phyloP scores from a whole-genome alignment of 345 rosid species.

The Pseudoturritis turrita region DNA sequence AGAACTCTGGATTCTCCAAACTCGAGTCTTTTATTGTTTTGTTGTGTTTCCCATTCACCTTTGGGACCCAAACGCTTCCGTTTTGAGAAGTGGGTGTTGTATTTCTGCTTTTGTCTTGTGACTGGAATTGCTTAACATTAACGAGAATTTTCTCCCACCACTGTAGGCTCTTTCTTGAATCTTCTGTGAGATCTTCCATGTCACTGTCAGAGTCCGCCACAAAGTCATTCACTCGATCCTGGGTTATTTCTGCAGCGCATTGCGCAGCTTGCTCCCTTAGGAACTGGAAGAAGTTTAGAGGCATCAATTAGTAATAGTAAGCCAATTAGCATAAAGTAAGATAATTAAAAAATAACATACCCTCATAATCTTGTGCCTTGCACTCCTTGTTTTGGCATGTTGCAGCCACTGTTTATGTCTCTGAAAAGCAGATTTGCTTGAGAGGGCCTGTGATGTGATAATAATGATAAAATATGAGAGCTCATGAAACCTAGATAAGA shows the following conservation, averaged over 20 bases:
- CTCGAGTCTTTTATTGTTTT: constrained; percentile 47
- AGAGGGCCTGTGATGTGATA: constrained; percentile 62
- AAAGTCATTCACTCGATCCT: constrained; percentile 62
- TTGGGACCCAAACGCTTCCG: constrained; percentile 52
- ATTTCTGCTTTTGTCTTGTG: constrained; percentile 38
- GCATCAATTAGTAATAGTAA: neutral
- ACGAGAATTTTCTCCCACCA: constrained; percentile 64
- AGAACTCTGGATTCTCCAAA: constrained; percentile 39
- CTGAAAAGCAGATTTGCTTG: constrained; percentile 87
- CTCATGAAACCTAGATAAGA: neutral
- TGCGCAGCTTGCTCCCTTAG: constrained; percentile 88
- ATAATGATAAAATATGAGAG: neutral
- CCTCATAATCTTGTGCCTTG: constrained; percentile 93
- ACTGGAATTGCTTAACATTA: constrained; percentile 46
- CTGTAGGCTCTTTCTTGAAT: constrained; percentile 43
- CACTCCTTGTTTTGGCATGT: constrained; percentile 92
- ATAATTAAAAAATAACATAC: constrained; percentile 29
- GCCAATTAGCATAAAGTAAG: neutral
- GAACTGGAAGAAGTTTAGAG: constrained; percentile 50
- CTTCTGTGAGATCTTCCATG: constrained; percentile 49
- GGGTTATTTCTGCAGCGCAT: constrained; percentile 78
- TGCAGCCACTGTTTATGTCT: constrained; percentile 88
- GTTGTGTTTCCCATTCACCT: constrained; percentile 87
- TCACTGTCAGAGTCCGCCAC: constrained; percentile 72
- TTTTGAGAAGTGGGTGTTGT: constrained; percentile 30